Conservation (phyloP, 495 filamentous ascomycete species). For the Ascobolus immersus region DNA sequence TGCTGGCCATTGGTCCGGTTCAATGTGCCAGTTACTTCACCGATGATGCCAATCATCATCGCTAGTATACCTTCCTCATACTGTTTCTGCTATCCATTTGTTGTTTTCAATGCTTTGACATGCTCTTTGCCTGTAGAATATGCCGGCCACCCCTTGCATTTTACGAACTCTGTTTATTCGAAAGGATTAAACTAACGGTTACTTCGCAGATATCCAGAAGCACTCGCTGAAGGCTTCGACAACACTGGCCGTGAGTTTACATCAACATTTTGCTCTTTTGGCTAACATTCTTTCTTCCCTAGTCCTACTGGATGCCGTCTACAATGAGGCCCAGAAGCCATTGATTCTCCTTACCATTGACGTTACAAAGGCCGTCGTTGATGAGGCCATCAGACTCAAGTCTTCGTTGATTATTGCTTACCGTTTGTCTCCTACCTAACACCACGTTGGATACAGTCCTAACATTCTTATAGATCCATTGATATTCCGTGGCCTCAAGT, state of each 20-base stretch:
- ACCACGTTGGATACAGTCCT: not conserved
- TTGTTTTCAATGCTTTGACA: too few species aligned
- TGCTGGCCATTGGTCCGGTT: too few species aligned
- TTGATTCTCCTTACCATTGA: conserved; percentile 77
- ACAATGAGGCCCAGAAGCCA: conserved; percentile 23
- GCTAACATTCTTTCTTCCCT: conserved; percentile 1
- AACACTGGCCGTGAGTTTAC: conserved; percentile 53
- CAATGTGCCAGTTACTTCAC: too few species aligned
- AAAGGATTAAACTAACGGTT: too few species aligned
- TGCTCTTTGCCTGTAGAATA: too few species aligned
- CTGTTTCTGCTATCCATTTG: too few species aligned
- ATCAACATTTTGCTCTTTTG: not conserved
- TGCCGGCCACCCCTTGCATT: too few species aligned
- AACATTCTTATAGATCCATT: conserved; percentile 44
- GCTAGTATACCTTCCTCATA: too few species aligned
- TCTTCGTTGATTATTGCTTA: conserved; percentile 69
- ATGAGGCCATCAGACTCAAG: conserved; percentile 57
- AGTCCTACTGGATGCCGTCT: conserved; percentile 61
- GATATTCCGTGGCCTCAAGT: conserved; percentile 79
- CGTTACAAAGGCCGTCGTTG: conserved; percentile 64
- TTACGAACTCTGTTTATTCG: too few species aligned
- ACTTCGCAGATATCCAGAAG: conserved; percentile 60
- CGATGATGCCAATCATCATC: too few species aligned
- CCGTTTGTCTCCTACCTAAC: conserved; percentile 28
- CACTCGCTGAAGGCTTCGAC: conserved; percentile 75